Evolutionary conservation across 192 early-diverging fungal genomes (phyloP).

Genomic region (Coemansia sp.): DNA sequence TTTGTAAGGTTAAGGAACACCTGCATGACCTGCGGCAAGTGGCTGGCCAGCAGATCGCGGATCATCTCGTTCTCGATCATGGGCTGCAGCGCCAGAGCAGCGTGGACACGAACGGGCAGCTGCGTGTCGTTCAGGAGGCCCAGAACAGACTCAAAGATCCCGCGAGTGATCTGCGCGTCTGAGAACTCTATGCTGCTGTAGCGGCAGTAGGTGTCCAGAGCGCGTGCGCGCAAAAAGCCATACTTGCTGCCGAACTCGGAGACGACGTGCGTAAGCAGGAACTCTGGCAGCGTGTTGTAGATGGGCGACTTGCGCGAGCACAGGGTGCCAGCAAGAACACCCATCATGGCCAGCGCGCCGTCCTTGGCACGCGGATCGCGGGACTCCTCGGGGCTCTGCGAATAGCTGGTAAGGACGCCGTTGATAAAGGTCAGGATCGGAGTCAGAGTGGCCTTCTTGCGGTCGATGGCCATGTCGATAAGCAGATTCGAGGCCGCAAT

Average conservation of each 20-base stretch:
- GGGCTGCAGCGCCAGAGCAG: constrained; percentile 75
- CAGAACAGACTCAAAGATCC: constrained; percentile 55
- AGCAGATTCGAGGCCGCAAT: constrained; percentile 75
- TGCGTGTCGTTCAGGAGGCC: constrained; percentile 68
- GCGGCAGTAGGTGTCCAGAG: constrained; percentile 54
- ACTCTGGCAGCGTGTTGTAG: constrained; percentile 71
- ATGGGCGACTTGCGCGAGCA: constrained; percentile 73
- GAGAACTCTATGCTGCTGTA: constrained; percentile 64
- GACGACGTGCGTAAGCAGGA: constrained; percentile 82
- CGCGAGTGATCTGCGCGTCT: constrained; percentile 56
- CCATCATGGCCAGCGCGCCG: constrained; percentile 88
- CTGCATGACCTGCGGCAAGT: constrained; percentile 85
- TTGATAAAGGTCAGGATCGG: constrained; percentile 79
- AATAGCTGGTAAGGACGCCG: constrained; percentile 65
- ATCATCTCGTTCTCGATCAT: constrained; percentile 75
- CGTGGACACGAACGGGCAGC: constrained; percentile 84
- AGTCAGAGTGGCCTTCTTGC: constrained; percentile 76
- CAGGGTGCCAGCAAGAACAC: constrained; percentile 64
- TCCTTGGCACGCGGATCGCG: constrained; percentile 79
- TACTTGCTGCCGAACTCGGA: constrained; percentile 85
- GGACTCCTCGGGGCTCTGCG: constrained; percentile 62
- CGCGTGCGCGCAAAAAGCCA: constrained; percentile 79
- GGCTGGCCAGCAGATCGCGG: constrained; percentile 70
- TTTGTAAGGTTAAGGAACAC: constrained; percentile 82
- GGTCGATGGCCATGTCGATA: constrained; percentile 69